Percentiles rank a stretch among this genome's conserved stretches.
Evolutionary conservation across 2,329 filamentous ascomycete species (phyloP).

Genomic region (Herpotrichia juniperi): DNA sequence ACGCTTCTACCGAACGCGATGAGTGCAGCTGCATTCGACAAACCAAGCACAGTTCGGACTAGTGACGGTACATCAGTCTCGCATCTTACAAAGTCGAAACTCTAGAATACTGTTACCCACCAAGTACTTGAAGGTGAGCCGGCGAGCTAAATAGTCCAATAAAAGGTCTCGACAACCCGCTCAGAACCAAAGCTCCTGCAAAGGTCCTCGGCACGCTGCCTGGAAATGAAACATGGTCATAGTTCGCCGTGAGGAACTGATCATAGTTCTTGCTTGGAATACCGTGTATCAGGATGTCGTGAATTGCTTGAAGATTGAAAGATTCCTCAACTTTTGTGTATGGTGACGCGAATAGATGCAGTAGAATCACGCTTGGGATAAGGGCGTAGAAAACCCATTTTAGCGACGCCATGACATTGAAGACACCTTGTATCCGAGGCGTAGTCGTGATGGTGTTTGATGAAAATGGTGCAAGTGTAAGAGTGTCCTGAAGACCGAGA

Average conservation of each 20-base stretch:
- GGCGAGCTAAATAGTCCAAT: conserved; percentile 62
- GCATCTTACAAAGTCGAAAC: neutral
- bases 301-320: conserved; percentile 93
- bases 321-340: conserved; percentile 99
- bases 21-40: conserved; percentile 74
- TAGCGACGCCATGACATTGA: conserved; percentile 26
- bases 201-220: conserved; percentile 93
- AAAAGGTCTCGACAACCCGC: conserved; percentile 73
- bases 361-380: conserved; percentile 47
- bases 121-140: conserved; percentile 63
- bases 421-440: neutral
- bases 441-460: neutral
- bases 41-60: conserved; percentile 79
- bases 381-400: conserved; percentile 36
- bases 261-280: conserved; percentile 65
- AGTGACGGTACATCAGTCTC: conserved; percentile 7
- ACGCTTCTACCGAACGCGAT: conserved; percentile 69
- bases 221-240: conserved; percentile 90
- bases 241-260: conserved; percentile 64
- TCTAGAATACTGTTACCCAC: conserved; percentile 47
- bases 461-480: conserved; percentile 2
- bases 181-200: conserved; percentile 77
- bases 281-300: conserved; percentile 86
- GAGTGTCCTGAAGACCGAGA: neutral
- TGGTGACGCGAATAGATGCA: conserved; percentile 77